Base-by-base conservation (phyloP, 495 filamentous ascomycete genomes). In the Xylaria bambusicola region DNA sequence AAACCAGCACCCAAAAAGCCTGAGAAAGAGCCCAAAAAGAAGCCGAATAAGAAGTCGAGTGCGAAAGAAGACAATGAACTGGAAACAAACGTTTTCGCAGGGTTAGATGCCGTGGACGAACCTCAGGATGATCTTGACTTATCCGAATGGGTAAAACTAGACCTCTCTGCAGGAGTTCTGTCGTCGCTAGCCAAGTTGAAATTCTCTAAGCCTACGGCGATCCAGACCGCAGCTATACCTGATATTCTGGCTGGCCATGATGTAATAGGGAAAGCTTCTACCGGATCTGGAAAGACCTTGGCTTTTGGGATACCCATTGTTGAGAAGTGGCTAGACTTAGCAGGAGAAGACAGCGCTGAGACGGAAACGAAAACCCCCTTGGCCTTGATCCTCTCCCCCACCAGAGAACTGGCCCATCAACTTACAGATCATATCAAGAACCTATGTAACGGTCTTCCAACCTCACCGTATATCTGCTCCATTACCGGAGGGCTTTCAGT, bases 381-480 rank as follows among this genome's bases (percentile, higher is more conserved):
- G n/a, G 92, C 94, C 1, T 72, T 98, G n/a, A 85, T 98, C 42
- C 80, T 98, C 4, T 92, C 93, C 0, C 94, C 94, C 0, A 98
- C 94, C 1, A 78, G 94, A 74, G 94, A 98, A 71, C 76, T 98
- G 58, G 94, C 94, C 2, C 91, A 97, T 73, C 94, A 98, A 73
- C 77, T 98, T 40, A 77, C 84, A 9, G 84, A 87, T 23, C 94
- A 98, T 69, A 82, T 98, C 48, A 87, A 81, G 24, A 80, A 86
- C 3, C 77, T 98, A 17, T 88, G 83, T 53, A 77, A 80, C 46
- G 81, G 83, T 0, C 80, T 87, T 3, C 77, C 83, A 8, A 80
- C 81, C 50, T 81, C 86, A 1, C 84, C 82, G 17, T 90, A 93
- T 56, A 86, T 91, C 26, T 81, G 79, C 23, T 91, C 91, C 12